These are phyloP conservation scores for Huntiella omanensis DNA, from an alignment of 2,329 filamentous ascomycete genomes.

Conservation along the genomic window DNA sequence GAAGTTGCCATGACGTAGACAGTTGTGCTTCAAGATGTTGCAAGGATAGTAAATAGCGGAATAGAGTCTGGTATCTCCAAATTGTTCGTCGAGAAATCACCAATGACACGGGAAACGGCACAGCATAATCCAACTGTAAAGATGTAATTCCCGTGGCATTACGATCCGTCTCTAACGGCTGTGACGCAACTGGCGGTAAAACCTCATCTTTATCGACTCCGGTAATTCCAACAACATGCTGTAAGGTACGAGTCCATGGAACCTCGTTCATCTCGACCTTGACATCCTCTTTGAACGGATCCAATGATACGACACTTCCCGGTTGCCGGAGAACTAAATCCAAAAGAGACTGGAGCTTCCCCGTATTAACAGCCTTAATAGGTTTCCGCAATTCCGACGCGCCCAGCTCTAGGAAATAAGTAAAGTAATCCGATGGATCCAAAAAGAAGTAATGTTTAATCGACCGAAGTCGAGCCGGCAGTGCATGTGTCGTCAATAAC, in stretches of 20 bases:
- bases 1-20: slow-evolving; percentile 74
- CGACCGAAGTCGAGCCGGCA: slow-evolving; percentile 71
- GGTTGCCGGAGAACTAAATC: slow-evolving; percentile 93
- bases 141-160: slow-evolving; percentile 82
- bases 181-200: slow-evolving; percentile 51
- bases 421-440: slow-evolving; percentile 93
- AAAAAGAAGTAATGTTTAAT: slow-evolving; percentile 99
- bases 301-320: slow-evolving; percentile 78
- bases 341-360: slow-evolving; percentile 86
- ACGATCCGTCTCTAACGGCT: slow-evolving; percentile 59
- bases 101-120: slow-evolving; percentile 86
- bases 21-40: slow-evolving; percentile 79
- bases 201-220: slow-evolving; percentile 82
- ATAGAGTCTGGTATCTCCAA: slow-evolving; percentile 90
- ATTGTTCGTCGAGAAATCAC: slow-evolving; percentile 93
- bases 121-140: slow-evolving; percentile 79
- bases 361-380: slow-evolving; percentile 72
- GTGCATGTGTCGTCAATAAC: slow-evolving; percentile 76
- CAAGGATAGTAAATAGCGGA: slow-evolving; percentile 79
- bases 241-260: slow-evolving; percentile 78
- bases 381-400: slow-evolving; percentile 79
- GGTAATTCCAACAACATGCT: slow-evolving; percentile 90
- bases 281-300: slow-evolving; percentile 96
- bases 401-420: slow-evolving; percentile 87
- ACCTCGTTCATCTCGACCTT: slow-evolving; percentile 95